Evolutionary conservation across 1,284 basidiomycete genomes (phyloP), one percentile per base, ranked within the genome.

Genomic region (Moesziomyces parantarcticus): DNA sequence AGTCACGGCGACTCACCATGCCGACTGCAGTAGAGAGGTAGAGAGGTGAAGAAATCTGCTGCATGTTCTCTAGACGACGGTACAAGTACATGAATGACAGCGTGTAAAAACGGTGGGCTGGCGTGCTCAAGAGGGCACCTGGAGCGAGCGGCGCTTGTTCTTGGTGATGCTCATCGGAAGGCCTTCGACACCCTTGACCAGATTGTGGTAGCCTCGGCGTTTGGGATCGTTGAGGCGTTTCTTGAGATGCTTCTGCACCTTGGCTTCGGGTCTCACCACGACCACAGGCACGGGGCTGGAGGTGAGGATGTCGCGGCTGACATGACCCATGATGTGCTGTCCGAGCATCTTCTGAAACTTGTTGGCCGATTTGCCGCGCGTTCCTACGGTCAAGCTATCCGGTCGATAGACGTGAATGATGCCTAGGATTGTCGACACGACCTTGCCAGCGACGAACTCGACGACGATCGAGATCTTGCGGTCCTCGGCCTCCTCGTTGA

Each of bases 381-480:
- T 96, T 14, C 96, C 96, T 23, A 98, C 94, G 18, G 97, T 91
- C 55, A 98, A 87, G 1, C 92, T 93, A 84, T 99, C 95, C 2
- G 96, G 96, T 45, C 94, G 90, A 82, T 99, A 98, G 40, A 98
- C 89, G 2, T 94, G 92, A 69, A 98, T 96, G 74, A 99, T 66
- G 41, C 77, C 70, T 23, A 85, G 75, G 41, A 98, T 90, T 10
- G 92, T 94, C 58, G 91, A 89, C 0, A 92, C 92, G 7, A 97
- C 90, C 67, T 90, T 91, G 34, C 96, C 96, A 1, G 94, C 92
- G 42, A 97, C 92, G 80, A 93, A 95, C 86, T 98, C 96, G 58
- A 98, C 90, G 50, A 97, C 91, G 66, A 98, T 89, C 0, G 92
- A 95, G 36, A 98, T 89, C 90, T 90, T 92, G 49, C 93, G 89